Conservation (phyloP, 2,329 filamentous ascomycete species). For the Aspergillus sp. region DNA sequence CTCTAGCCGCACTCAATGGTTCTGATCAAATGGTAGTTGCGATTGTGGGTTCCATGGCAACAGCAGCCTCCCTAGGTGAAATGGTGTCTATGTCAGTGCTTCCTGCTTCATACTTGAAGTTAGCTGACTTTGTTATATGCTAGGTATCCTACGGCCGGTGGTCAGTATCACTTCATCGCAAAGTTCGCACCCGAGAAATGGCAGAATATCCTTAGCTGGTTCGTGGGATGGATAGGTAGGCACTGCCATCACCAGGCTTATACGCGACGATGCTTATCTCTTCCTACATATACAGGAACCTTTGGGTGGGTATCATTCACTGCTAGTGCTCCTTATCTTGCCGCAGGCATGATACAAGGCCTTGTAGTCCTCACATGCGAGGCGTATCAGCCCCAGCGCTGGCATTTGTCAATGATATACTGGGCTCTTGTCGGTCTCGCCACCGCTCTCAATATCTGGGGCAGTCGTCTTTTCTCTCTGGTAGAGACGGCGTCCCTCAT, state of each 20-base stretch:
- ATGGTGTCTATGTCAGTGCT: constrained; percentile 12
- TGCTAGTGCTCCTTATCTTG: constrained; percentile 46
- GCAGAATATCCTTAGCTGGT: constrained; percentile 8
- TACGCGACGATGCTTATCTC: background rate
- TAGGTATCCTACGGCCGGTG: constrained; percentile 16
- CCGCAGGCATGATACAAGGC: constrained; percentile 50
- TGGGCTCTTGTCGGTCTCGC: constrained; percentile 9
- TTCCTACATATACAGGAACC: background rate
- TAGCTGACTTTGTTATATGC: background rate
- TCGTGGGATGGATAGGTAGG: constrained; percentile 12
- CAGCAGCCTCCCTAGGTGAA: constrained; percentile 12
- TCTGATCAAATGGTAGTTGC: constrained; percentile 5
- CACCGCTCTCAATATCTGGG: constrained; percentile 10
- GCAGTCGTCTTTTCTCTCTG: background rate
- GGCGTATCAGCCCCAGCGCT: constrained; percentile 43
- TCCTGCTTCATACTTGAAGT: too few species aligned
- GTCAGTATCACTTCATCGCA: constrained; percentile 15
- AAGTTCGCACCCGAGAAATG: background rate
- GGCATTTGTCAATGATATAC: constrained; percentile 38
- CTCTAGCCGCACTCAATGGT: too few species aligned
- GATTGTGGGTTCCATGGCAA: constrained; percentile 1
- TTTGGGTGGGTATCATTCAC: constrained; percentile 16
- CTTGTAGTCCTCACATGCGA: constrained; percentile 46
- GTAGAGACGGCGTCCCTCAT: background rate
- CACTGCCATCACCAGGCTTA: background rate